Base-by-base conservation (phyloP, 176 grass and related monocot genomes). In the Chloris gayana region DNA sequence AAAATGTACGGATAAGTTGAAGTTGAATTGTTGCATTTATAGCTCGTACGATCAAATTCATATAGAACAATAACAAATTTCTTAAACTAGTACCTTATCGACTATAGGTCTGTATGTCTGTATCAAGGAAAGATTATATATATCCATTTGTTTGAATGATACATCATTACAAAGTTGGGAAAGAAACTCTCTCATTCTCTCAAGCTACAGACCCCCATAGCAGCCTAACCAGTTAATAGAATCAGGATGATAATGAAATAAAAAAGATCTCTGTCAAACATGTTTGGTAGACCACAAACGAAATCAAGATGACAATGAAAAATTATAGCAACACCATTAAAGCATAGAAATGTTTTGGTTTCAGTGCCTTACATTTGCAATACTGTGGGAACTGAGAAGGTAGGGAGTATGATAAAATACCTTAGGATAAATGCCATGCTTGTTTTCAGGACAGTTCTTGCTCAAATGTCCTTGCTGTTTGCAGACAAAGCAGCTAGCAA, bases 391-490 rank as follows among this genome's bases (percentile, higher is more conserved):
- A 64, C 4, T 39, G 75, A 85, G 24, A 79, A 74, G 41, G 50
- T 8, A 42, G 18, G 32, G 14, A 62, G 32, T 46, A 85, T 49
- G 32, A 12, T 56, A 53, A 49, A 80, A 57, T 86, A 98, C 92
- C 92, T 98, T 98, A 70, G 96, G 96, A 88, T 98, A 98, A 56
- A 95, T 94, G 73, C 92, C 96, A 70, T 95, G 88, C 29, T 76
- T 87, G 65, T 88, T 93, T 87, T 93, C 91, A 14, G 90, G 92
- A 59, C 96, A 98, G 77, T 98, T 78, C 64, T 94, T 94, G 73
- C 94, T 97, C 64, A 94, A 88, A 78, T 97, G 94, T 5, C 91
- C 94, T 30, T 85, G 85, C 32, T 97, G 85, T 80, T 94, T 89
- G 72, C 92, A 97, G 46, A 97, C 85, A 89, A 97, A 97, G 56